These are phyloP conservation scores for Clitoria ternatea DNA, from an alignment of 306 rosid genomes.

Conservation along the genomic window DNA sequence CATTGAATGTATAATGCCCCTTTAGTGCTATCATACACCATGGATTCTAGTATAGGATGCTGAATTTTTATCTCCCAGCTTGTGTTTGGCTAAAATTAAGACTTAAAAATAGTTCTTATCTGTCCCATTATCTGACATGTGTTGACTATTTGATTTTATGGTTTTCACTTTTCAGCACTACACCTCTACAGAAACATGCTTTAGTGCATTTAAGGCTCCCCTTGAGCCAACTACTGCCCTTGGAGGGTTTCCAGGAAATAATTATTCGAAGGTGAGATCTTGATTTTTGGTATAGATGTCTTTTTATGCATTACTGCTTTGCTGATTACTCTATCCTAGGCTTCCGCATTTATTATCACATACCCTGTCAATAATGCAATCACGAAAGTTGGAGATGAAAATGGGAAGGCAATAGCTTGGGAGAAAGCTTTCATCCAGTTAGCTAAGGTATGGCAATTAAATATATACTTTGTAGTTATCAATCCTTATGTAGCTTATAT, in stretches of 20 bases:
- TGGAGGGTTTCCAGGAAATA: conserved; percentile 92
- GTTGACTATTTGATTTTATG: conserved; percentile 20
- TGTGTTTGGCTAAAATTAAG: neutral
- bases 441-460: conserved; percentile 64
- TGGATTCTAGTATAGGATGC: neutral
- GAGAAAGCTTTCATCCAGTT: conserved; percentile 80
- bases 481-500: conserved; percentile 23
- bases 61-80: neutral
- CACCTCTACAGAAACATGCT: conserved; percentile 83
- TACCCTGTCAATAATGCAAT: conserved; percentile 90
- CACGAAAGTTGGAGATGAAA: conserved; percentile 67
- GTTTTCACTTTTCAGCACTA: conserved; percentile 70
- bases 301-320: conserved; percentile 25
- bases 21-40: neutral
- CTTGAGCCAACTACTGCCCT: conserved; percentile 90
- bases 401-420: conserved; percentile 82
- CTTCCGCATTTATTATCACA: conserved; percentile 84
- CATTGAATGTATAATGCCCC: neutral
- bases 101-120: neutral
- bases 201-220: conserved; percentile 95
- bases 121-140: conserved; percentile 5
- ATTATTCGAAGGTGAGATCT: conserved; percentile 72
- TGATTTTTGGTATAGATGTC: conserved; percentile 15
- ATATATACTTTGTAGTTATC: conserved; percentile 15
- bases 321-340: conserved; percentile 52